Conservation (phyloP, 2,329 filamentous ascomycete genomes). For the Sordariomycetes sp. region DNA sequence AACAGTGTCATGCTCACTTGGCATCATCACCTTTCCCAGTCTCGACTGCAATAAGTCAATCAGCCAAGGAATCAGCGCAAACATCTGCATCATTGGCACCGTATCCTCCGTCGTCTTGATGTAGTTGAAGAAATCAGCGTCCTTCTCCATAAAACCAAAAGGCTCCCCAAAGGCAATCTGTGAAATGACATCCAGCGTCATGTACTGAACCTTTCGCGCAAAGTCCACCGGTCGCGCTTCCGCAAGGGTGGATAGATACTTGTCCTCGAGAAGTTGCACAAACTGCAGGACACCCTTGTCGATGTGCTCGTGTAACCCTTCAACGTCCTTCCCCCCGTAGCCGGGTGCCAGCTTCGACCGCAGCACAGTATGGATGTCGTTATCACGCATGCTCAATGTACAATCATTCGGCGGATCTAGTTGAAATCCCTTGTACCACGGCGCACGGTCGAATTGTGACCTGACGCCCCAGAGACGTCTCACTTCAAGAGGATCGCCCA, state of each 20-base stretch:
- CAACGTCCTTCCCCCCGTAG: conserved; percentile 18
- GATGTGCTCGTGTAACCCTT: conserved; percentile 21
- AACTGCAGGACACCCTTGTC: conserved; percentile 32
- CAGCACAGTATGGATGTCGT: conserved; percentile 27
- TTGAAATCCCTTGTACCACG: conserved; percentile 38
- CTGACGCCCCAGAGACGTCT: conserved; percentile 18
- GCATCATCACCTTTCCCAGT: conserved; percentile 25
- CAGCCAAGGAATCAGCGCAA: conserved; percentile 30
- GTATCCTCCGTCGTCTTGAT: conserved; percentile 27
- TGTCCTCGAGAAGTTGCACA: conserved; percentile 33
- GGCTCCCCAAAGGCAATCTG: conserved; percentile 41
- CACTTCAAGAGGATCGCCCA: conserved; percentile 16
- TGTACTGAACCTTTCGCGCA: conserved; percentile 39
- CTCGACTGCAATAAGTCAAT: conserved; percentile 27
- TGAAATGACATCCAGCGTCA: conserved; percentile 44
- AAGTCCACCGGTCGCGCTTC: conserved; percentile 33
- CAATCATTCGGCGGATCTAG: conserved; percentile 41
- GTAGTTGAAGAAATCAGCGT: conserved; percentile 37
- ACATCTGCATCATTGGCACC: conserved; percentile 28
- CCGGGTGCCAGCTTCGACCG: conserved; percentile 22
- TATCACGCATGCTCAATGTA: conserved; percentile 38
- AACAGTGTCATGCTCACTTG: conserved; percentile 13
- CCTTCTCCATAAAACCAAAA: conserved; percentile 40
- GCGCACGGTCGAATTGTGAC: conserved; percentile 12
- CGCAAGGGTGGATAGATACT: conserved; percentile 31